Evolutionary conservation across 208 protist species (phyloP).

Genomic region (Trypanosoma cruzi): DNA sequence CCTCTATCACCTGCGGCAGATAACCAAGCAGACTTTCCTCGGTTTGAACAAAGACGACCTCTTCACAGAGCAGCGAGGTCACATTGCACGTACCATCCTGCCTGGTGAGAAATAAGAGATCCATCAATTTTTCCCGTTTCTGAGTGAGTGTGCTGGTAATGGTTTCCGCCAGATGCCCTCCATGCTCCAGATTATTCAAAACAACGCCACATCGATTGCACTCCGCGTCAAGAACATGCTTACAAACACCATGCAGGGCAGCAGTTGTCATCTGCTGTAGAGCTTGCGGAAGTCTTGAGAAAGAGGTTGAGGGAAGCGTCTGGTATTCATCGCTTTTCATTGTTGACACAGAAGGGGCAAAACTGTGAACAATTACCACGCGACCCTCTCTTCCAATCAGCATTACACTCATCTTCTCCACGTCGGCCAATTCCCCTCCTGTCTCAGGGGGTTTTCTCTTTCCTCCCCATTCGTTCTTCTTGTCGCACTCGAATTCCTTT

Average conservation of each 20-base stretch:
- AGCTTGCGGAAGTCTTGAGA: constrained; percentile 23
- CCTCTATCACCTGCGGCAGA: constrained; percentile 16
- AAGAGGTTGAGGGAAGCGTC: constrained; percentile 12
- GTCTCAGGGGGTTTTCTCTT: background rate
- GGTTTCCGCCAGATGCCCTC: background rate
- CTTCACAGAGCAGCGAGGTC: constrained; percentile 21
- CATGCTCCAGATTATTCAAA: background rate
- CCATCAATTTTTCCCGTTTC: background rate
- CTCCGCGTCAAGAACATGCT: constrained; percentile 9
- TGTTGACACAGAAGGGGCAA: background rate
- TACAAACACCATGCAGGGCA: constrained; percentile 23
- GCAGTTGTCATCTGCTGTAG: constrained; percentile 30
- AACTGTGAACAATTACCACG: constrained; percentile 20
- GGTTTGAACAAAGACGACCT: constrained; percentile 33
- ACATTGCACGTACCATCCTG: background rate
- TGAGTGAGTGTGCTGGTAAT: constrained; percentile 25
- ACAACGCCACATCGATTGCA: constrained; percentile 18
- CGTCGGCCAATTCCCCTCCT: background rate
- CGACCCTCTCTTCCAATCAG: constrained; percentile 31
- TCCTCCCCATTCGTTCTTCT: background rate
- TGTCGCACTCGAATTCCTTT: background rate
- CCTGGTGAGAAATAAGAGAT: constrained; percentile 10
- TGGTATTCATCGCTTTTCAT: background rate
- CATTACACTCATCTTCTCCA: constrained; percentile 16
- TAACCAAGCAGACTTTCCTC: constrained; percentile 21